Evolutionary conservation across 768 basidiomycete species (phyloP).

Genomic region (Russula emetica): DNA sequence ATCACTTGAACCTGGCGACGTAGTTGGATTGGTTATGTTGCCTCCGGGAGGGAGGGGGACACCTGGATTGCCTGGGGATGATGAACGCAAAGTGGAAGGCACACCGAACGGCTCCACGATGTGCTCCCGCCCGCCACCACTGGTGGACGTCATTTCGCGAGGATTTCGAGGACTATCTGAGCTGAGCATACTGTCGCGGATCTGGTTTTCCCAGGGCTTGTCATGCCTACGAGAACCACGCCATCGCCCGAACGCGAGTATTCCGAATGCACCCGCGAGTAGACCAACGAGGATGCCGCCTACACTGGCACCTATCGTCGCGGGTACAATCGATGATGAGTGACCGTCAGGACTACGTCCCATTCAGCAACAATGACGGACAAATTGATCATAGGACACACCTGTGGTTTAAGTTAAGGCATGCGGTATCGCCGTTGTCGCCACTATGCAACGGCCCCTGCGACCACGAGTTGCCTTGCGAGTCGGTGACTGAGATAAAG

Average conservation of each 20-base stretch:
- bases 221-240: neutral
- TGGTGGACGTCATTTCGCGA: slow-evolving; percentile 8
- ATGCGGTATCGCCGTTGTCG: slow-evolving; percentile 39
- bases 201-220: neutral
- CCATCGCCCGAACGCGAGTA: slow-evolving; percentile 7
- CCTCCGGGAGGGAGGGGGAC: slow-evolving; percentile 3
- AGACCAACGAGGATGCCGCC: slow-evolving; percentile 32
- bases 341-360: neutral
- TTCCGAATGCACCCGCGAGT: slow-evolving; percentile 26
- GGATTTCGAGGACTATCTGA: neutral
- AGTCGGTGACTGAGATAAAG: slow-evolving; percentile 52
- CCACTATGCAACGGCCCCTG: slow-evolving; percentile 58
- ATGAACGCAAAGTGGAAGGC: neutral
- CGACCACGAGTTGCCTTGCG: slow-evolving; percentile 49
- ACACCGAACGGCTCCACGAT: slow-evolving; percentile 27
- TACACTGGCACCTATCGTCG: slow-evolving; percentile 26
- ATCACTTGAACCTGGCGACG: slow-evolving; percentile 14
- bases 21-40: neutral
- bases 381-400: neutral
- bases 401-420: slow-evolving; percentile 36
- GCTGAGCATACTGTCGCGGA: neutral
- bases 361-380: neutral
- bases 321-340: neutral
- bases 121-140: slow-evolving; percentile 11
- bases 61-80: slow-evolving; percentile 8